phyloP scores from a whole-genome alignment of 2,329 filamentous ascomycete species.

The Torrubiellomyces zombiae region DNA sequence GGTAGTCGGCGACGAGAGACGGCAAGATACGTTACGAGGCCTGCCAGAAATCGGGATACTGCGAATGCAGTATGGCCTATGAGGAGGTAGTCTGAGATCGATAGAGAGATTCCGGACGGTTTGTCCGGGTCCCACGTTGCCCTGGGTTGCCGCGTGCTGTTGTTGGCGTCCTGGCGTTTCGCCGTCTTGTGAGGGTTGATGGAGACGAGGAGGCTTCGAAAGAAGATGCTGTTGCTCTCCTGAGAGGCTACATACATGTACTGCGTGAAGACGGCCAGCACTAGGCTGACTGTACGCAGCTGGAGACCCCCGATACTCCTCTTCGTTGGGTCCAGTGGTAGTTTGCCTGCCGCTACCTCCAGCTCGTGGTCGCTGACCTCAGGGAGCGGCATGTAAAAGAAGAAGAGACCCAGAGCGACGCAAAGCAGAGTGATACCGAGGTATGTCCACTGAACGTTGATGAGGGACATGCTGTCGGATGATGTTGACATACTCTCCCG shows the following conservation, averaged over 20 bases:
- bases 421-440: constrained; percentile 65
- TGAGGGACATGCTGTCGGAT: constrained; percentile 32
- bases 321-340: constrained; percentile 34
- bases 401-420: constrained; percentile 50
- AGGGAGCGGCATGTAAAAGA: constrained; percentile 51
- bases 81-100: constrained; percentile 49
- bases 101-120: constrained; percentile 30
- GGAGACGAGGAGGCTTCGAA: constrained; percentile 31
- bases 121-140: constrained; percentile 11
- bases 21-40: constrained; percentile 42
- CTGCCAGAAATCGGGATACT: constrained; percentile 53
- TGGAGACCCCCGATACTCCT: constrained; percentile 31
- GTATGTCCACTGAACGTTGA: constrained; percentile 73
- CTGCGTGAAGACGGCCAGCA: constrained; percentile 57
- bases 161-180: constrained; percentile 8
- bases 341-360: constrained; percentile 26
- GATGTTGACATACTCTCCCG: constrained; percentile 9
- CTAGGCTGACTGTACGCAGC: constrained; percentile 39
- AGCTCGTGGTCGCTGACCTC: constrained; percentile 42
- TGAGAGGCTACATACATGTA: constrained; percentile 69
- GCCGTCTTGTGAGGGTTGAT: constrained; percentile 15
- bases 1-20: constrained; percentile 32
- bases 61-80: constrained; percentile 60
- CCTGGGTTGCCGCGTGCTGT: constrained; percentile 13
- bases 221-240: constrained; percentile 45